These are phyloP conservation scores for Diaporthe velutina DNA, from an alignment of 2,329 filamentous ascomycete species.

Conservation along the genomic window DNA sequence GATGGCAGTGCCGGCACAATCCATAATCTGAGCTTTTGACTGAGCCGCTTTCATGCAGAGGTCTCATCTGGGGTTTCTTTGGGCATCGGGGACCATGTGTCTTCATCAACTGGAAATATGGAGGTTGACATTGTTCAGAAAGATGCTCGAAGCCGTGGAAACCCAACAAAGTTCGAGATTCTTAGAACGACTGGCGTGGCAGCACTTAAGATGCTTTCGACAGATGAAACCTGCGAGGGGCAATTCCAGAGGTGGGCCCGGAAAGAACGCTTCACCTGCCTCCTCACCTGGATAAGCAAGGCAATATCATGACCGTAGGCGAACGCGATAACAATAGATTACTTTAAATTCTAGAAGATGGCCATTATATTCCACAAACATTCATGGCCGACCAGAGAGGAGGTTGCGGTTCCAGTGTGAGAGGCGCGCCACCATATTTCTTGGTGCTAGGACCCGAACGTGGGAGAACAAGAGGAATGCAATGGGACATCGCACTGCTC, in stretches of 20 bases:
- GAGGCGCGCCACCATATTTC: neutral
- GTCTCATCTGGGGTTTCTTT: neutral
- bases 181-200: neutral
- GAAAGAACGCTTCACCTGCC: neutral
- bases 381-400: neutral
- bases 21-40: neutral
- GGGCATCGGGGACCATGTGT: too few species aligned
- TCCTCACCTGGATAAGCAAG: neutral
- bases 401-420: neutral
- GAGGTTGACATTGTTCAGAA: neutral
- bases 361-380: neutral
- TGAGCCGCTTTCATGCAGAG: neutral
- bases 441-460: neutral
- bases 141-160: too few species aligned
- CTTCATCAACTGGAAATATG: neutral
- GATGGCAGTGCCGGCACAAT: neutral
- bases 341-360: neutral
- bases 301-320: neutral
- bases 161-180: neutral
- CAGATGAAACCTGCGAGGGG: neutral
- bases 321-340: neutral
- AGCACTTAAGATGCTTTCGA: conserved; percentile 3
- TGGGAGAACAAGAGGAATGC: neutral
- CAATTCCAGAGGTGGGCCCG: neutral
- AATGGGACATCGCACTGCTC: neutral